These are phyloP conservation scores for Nepenthes mirabilis DNA, from an alignment of 148 eudicot genomes.

Conservation along the genomic window DNA sequence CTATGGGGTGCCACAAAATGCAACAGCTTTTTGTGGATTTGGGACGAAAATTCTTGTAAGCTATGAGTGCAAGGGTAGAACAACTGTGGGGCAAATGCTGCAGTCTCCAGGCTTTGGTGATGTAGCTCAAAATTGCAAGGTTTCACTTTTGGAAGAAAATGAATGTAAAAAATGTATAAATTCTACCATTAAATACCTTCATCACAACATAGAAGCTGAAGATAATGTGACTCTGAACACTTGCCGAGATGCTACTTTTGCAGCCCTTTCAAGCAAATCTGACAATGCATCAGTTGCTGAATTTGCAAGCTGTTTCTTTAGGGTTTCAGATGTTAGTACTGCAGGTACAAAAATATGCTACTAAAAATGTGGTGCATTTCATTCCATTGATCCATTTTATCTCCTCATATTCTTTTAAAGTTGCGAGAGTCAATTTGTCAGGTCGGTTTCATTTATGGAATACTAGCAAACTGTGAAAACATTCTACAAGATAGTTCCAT, in stretches of 20 bases:
- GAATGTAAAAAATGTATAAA: conserved; percentile 72
- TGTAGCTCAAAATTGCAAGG: conserved; percentile 44
- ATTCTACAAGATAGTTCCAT: no score
- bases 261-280: conserved; percentile 66
- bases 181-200: conserved; percentile 70
- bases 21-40: conserved; percentile 63
- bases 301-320: conserved; percentile 63
- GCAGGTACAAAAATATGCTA: conserved; percentile 18
- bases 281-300: conserved; percentile 50
- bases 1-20: conserved; percentile 66
- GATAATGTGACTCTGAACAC: conserved; percentile 67
- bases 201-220: conserved; percentile 40
- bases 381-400: not conserved
- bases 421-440: no score
- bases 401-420: no score
- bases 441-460: no score
- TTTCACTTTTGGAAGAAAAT: conserved; percentile 29
- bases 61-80: conserved; percentile 76
- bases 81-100: conserved; percentile 71
- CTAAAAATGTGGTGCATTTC: not conserved
- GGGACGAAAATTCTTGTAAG: conserved; percentile 77
- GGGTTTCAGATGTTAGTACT: conserved; percentile 1
- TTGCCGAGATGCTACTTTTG: conserved; percentile 94
- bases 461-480: no score
- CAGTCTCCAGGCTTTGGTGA: conserved; percentile 67